Conservation (phyloP, 257 asterid species). For the Fraxinus anomala region DNA sequence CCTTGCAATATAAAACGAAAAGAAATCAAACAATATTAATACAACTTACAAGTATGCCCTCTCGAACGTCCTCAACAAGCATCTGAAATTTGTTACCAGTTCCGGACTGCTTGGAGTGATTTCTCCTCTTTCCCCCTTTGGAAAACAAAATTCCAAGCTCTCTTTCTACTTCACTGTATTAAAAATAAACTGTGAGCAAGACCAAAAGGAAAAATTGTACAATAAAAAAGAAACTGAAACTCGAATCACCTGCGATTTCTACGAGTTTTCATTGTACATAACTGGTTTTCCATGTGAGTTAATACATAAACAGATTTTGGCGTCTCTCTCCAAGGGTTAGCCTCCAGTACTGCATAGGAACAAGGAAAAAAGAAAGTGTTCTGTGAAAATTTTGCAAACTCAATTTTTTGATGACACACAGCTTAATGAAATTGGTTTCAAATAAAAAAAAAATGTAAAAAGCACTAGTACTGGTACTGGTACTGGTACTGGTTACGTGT, state of each 20-base stretch:
- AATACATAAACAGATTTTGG: constrained; percentile 86
- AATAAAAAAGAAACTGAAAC: constrained; percentile 13
- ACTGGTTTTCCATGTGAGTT: constrained; percentile 86
- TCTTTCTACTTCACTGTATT: constrained; percentile 84
- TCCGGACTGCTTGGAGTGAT: constrained; percentile 61
- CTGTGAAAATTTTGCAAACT: neutral
- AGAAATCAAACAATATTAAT: constrained; percentile 10
- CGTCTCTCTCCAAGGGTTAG: constrained; percentile 89
- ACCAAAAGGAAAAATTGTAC: neutral
- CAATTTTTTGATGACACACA: neutral
- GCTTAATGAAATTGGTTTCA: neutral
- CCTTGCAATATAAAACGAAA: constrained; percentile 12
- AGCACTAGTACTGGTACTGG: neutral
- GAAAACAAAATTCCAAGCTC: constrained; percentile 87
- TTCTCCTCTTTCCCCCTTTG: constrained; percentile 61
- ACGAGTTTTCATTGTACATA: constrained; percentile 92
- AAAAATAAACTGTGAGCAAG: constrained; percentile 25
- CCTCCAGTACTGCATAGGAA: constrained; percentile 68
- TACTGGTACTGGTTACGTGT: neutral
- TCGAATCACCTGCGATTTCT: constrained; percentile 67
- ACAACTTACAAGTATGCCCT: constrained; percentile 83
- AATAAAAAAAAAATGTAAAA: neutral
- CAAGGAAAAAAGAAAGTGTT: constrained; percentile 13
- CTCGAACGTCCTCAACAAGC: constrained; percentile 91
- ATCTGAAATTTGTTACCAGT: constrained; percentile 66